phyloP scores from a whole-genome alignment of 2,329 filamentous ascomycete genomes.

The Penicillium rolfsii region DNA sequence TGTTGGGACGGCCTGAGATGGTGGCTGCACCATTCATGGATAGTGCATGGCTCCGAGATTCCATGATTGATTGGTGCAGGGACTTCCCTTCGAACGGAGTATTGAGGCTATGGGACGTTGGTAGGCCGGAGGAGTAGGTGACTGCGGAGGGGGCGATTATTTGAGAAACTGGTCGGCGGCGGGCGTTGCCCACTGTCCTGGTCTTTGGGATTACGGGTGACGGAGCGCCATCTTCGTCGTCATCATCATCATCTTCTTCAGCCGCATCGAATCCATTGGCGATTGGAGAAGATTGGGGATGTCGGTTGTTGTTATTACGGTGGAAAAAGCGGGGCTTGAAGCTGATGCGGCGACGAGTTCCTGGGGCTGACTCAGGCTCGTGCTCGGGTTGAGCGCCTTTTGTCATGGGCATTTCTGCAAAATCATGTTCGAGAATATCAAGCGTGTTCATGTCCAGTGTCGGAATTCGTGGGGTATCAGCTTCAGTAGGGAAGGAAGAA shows the following conservation, averaged over 20 bases:
- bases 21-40: slow-evolving; percentile 20
- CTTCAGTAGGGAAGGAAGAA: slow-evolving; percentile 31
- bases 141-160: slow-evolving; percentile 22
- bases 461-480: slow-evolving; percentile 32
- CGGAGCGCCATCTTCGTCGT: slow-evolving; percentile 38
- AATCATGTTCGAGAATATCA: slow-evolving; percentile 32
- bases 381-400: slow-evolving; percentile 25
- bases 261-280: slow-evolving; percentile 28
- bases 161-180: slow-evolving; percentile 19
- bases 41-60: slow-evolving; percentile 27
- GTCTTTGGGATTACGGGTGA: slow-evolving; percentile 40
- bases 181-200: slow-evolving; percentile 23
- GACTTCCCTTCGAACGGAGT: slow-evolving; percentile 12
- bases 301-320: slow-evolving; percentile 32
- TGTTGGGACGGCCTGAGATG: slow-evolving; percentile 27
- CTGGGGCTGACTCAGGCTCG: slow-evolving; percentile 23
- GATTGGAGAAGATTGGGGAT: slow-evolving; percentile 32
- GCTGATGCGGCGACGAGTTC: slow-evolving; percentile 39
- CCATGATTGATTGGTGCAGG: slow-evolving; percentile 37
- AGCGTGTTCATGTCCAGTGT: slow-evolving; percentile 39
- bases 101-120: slow-evolving; percentile 18
- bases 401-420: slow-evolving; percentile 12
- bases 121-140: slow-evolving; percentile 21
- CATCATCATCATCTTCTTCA: slow-evolving; percentile 9
- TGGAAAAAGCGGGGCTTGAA: slow-evolving; percentile 43